Evolutionary conservation across 2,329 filamentous ascomycete species (phyloP).

Genomic region (Clarireedia monteithiana): DNA sequence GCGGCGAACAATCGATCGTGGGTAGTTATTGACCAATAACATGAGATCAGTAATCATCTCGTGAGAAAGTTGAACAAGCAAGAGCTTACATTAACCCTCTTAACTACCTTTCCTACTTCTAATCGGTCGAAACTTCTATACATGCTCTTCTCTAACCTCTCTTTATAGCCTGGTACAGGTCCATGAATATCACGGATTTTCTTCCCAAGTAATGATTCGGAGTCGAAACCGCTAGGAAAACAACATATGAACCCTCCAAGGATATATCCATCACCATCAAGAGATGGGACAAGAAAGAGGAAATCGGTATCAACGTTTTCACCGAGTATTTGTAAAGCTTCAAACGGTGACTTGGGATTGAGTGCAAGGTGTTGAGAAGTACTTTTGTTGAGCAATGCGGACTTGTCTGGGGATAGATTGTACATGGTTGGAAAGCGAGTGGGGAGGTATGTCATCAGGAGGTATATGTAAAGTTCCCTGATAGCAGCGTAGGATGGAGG

Average conservation of each 20-base stretch:
- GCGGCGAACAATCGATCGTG: constrained; percentile 33
- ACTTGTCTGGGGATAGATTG: constrained; percentile 21
- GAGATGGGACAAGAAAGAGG: constrained; percentile 45
- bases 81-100: constrained; percentile 39
- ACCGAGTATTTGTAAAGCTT: constrained; percentile 40
- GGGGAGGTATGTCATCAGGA: constrained; percentile 47
- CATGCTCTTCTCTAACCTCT: constrained; percentile 51
- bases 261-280: constrained; percentile 35
- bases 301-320: constrained; percentile 52
- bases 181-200: constrained; percentile 47
- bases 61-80: neutral
- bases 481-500: constrained; percentile 37
- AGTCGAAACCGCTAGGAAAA: constrained; percentile 52
- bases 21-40: constrained; percentile 38
- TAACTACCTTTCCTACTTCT: constrained; percentile 45
- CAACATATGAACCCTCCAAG: constrained; percentile 48
- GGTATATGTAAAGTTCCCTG: constrained; percentile 47
- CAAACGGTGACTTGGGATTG: constrained; percentile 26
- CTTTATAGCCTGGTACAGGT: constrained; percentile 49
- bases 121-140: constrained; percentile 51
- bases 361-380: constrained; percentile 37
- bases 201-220: constrained; percentile 44
- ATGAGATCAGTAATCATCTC: neutral
- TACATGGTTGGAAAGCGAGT: constrained; percentile 48
- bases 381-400: constrained; percentile 37